Evolutionary conservation across 2,329 filamentous ascomycete species (phyloP), one percentile per base, ranked within the genome.

Genomic region (Aspergillus viridinutans): DNA sequence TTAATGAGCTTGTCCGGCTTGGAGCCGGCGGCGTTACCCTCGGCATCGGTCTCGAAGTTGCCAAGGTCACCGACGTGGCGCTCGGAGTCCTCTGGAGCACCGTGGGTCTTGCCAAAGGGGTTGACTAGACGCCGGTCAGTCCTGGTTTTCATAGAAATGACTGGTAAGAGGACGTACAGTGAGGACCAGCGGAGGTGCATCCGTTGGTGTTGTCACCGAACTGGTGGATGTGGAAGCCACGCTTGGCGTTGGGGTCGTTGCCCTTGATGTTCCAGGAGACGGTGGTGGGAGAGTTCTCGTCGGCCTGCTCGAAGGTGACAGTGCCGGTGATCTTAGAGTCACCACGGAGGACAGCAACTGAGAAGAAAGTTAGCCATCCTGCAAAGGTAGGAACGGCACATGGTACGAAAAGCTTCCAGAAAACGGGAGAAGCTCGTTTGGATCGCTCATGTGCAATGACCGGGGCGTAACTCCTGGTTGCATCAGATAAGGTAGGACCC

Each of bases 121-220:
- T 99, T 99, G 89, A 97, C 92, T 96, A 64, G 8, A 32, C 42
- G 42, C 17, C 51, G 48, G 42, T 60, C 50, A 62, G 59, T 17
- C 53, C 20, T 54, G 52, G 43, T n/a, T 45, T 38, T 38, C 4
- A 28, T 26, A 10, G 26, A 8, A 32, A 23, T 42, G 12, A 20
- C 23, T n/a, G 7, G 20, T 3, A 14, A 32, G 40, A 21, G 42
- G 40, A 80, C 90, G 76, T 82, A 96, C 92, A 99, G 84, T 99
- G 94, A 79, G 94, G 93, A 54, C 94, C 94, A 67, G 94, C 94
- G 67, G 90, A 96, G 66, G 93, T 97, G 90, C 94, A 99, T 78
- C 94, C 94, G 81, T 99, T 99, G 84, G 94, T 97, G 86, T 97
- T 97, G 85, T 97, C 94, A 77, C 94, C 94, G 74, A 96, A 99